Percentiles rank a stretch among this genome's conserved stretches.
phyloP scores from a whole-genome alignment of 2,329 filamentous ascomycete genomes.

The Cadophora sp. region DNA sequence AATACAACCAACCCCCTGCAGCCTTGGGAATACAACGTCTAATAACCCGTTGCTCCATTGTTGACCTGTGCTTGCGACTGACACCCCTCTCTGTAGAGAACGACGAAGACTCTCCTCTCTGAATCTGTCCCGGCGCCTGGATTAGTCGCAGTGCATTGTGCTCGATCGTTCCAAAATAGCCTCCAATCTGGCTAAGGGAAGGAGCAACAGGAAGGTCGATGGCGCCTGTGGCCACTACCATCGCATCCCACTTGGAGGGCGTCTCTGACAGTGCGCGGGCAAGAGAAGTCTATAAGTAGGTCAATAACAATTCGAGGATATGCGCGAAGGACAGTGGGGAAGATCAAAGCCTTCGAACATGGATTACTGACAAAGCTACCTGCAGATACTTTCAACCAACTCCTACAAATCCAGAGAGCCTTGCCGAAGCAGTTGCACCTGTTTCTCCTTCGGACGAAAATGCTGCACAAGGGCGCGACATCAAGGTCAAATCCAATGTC shows the following conservation, averaged over 20 bases:
- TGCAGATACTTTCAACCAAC: constrained; percentile 43
- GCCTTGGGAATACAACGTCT: not conserved
- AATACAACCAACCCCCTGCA: not conserved
- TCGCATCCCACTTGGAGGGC: constrained; percentile 40
- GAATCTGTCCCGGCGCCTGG: not conserved
- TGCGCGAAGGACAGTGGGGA: too few relatives aligned
- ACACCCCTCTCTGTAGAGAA: not conserved
- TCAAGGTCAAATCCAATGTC: constrained; percentile 37
- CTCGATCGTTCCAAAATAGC: not conserved
- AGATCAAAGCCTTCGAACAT: not conserved
- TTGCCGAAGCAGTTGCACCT: constrained; percentile 16
- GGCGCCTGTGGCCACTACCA: constrained; percentile 38
- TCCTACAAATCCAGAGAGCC: constrained; percentile 19
- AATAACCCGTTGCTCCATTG: not conserved
- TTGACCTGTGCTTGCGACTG: not conserved
- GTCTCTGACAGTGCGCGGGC: constrained; percentile 42
- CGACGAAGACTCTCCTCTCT: not conserved
- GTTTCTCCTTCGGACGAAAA: constrained; percentile 7
- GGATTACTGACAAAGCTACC: not conserved
- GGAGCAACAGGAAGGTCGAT: constrained; percentile 25
- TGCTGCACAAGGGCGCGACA: constrained; percentile 19
- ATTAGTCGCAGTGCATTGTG: not conserved
- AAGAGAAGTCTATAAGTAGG: constrained; percentile 45
- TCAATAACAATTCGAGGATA: not conserved
- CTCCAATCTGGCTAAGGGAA: not conserved